Percentiles rank a stretch among this genome's conserved stretches.
Conservation (phyloP, 148 eudicot genomes). For the Linanthus parryae region DNA sequence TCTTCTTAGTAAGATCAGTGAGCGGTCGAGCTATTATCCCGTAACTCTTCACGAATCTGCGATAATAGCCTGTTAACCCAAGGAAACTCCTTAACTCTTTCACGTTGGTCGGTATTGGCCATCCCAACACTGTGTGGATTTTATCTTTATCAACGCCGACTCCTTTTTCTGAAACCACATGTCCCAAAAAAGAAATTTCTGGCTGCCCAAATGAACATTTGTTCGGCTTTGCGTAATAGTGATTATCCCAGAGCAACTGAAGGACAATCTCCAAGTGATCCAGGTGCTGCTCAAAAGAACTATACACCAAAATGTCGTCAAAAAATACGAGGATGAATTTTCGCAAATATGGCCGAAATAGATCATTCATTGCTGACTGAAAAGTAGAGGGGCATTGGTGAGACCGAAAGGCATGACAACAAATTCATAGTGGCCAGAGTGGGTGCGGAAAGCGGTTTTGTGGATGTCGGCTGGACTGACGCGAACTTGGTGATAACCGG, state of each 20-base stretch:
- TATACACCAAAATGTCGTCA: too few species aligned
- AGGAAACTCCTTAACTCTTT: neutral
- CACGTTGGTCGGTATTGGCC: too few species aligned
- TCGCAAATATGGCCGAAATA: too few species aligned
- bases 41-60: too few species aligned
- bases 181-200: neutral
- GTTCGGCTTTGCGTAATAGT: neutral
- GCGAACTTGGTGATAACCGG: conserved; percentile 1
- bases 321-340: too few species aligned
- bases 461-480: neutral
- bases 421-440: too few species aligned
- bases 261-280: neutral
- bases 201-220: conserved; percentile 1
- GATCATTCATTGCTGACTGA: neutral
- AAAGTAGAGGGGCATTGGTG: neutral
- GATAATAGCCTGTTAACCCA: neutral
- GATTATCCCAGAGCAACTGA: neutral
- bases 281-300: neutral
- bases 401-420: too few species aligned
- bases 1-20: too few species aligned
- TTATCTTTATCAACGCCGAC: neutral
- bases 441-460: conserved; percentile 4
- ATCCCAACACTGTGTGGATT: neutral
- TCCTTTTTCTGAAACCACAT: neutral
- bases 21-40: too few species aligned